Evolutionary conservation across 257 asterid genomes (phyloP), one percentile per base, ranked within the genome.

Genomic region (Solanum paucissectum): DNA sequence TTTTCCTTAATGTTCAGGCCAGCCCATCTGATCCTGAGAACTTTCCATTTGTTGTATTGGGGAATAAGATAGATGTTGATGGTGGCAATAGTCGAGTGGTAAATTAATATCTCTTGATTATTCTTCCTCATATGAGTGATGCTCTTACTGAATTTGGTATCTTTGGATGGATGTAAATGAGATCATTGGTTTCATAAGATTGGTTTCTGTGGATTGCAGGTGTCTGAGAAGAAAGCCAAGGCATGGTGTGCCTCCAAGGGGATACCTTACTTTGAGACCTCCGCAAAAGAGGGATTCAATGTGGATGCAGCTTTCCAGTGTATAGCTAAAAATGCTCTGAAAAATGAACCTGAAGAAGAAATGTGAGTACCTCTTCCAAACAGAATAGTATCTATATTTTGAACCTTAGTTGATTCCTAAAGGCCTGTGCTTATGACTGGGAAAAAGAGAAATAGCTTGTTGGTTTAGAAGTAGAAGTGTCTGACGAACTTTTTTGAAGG

Each of bases 31-130:
- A 90, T 77, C 94, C 94, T n/a, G 94, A 93, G 88, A 93, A 90
- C 87, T 93, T 93, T 60, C 95, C 95, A 1, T 93, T 93, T 46
- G 92, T 93, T 32, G 94, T 92, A 75, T 81, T 93, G 91, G 95
- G 95, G 81, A 93, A 93, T 76, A 93, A 93, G 91, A 86, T 90
- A 81, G 95, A 93, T 55, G 91, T 93, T 66, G 95, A 93, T 62
- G 94, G 95, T 9, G 95, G 95, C 84, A 93, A 93, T 88, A 93
- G 95, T 89, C 90, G 94, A 90, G 95, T 92, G 95, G 94, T 93
- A 88, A 60, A 66, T 44, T 55, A 25, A 25, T 44, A 5, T 73
- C 66, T 75, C 37, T 55, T 86, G 76, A 36, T 82, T 44, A 32
- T 40, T 34, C 49, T 64, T 86, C 84, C 58, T 16, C 12, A 64